A percentile compares a stretch with the other conserved stretches of the same genome.
phyloP scores from a whole-genome alignment of 1,284 basidiomycete species.

The Paramarasmius palmivorus region DNA sequence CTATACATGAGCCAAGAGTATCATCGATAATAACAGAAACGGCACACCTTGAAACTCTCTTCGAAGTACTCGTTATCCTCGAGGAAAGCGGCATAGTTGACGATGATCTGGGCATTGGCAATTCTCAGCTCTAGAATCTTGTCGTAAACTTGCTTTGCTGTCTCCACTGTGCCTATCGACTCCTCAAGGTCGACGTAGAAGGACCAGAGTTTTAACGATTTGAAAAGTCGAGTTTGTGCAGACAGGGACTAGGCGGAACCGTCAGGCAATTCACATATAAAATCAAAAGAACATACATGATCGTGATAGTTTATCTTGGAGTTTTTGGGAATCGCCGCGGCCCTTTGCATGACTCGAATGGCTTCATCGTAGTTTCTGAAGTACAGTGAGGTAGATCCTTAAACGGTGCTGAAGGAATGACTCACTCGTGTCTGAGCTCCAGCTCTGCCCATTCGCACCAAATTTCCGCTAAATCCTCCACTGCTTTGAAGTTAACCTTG shows the following conservation, averaged over 20 bases:
- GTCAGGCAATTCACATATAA: constrained; percentile 3
- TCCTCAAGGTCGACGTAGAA: constrained; percentile 99
- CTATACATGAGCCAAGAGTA: constrained; percentile 10
- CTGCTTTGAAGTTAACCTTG: constrained; percentile 90
- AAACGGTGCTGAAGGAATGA: constrained; percentile 20
- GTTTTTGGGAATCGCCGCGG: constrained; percentile 86
- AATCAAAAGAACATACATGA: constrained; percentile 61
- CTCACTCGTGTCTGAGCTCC: constrained; percentile 94
- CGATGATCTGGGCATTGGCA: constrained; percentile 96
- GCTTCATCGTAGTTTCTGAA: constrained; percentile 94
- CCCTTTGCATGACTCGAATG: constrained; percentile 94
- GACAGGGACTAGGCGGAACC: constrained; percentile 62
- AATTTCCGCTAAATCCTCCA: constrained; percentile 97
- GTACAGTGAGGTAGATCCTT: constrained; percentile 12
- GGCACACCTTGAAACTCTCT: constrained; percentile 89
- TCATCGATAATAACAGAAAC: background rate
- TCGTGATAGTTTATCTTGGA: constrained; percentile 94
- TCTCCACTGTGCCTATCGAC: constrained; percentile 91
- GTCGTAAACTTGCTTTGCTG: constrained; percentile 93
- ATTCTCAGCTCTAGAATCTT: constrained; percentile 97
- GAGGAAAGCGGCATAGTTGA: constrained; percentile 96
- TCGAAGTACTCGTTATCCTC: constrained; percentile 99
- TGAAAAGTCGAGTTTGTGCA: constrained; percentile 91
- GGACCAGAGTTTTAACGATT: constrained; percentile 97
- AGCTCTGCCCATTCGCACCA: constrained; percentile 99